Evolutionary conservation across 805 yeast species (phyloP), one percentile per base, ranked within the genome.

Genomic region (Myxozyma melibiosi): DNA sequence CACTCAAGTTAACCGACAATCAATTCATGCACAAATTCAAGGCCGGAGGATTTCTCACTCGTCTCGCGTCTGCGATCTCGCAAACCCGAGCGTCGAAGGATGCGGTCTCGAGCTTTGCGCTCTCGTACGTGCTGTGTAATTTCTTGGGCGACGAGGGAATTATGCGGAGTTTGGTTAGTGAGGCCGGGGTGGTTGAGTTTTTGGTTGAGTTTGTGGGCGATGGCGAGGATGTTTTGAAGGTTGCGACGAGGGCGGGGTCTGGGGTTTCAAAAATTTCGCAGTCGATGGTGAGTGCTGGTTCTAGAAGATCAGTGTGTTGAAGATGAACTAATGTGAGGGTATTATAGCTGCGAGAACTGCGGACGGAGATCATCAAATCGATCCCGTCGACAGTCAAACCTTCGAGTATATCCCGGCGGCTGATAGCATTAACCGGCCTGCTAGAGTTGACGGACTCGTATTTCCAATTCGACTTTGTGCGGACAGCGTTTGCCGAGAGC

Each of bases 71-170:
- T 4, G 24, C 49, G 7, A 30, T 57, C 3, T 25, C 44, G 18
- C 25, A 31, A 16, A 11, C 20, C 13, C 31, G 8, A 9, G 11
- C 14, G 6, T 4, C 28, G n/a, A 30, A 30, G 13, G 50, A 50
- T 27, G 37, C 27, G 5, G 40, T 53, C 28, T 41, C 51, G 13
- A 43, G 24, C 4, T 61, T 61, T 48, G 61, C 62, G 6, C 34
- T 61, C 13, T 53, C 39, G 13, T 42, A 34, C n/a, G 46, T 53
- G 9, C 42, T 56, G 11, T 53, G 49, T 42, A 20, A 39, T 7
- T 48, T 45, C 42, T 11, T 51, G 11, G 34, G 16, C 22, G 65
- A 61, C 16, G 62, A 57, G 24, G 63, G 64, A 5, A 31, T 60
- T 6, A 52, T 45, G 28, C 34, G 38, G 27, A 27, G 16, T 24